These are phyloP conservation scores for Xylaria telfairii DNA, from an alignment of 495 filamentous ascomycete species.

Conservation along the genomic window DNA sequence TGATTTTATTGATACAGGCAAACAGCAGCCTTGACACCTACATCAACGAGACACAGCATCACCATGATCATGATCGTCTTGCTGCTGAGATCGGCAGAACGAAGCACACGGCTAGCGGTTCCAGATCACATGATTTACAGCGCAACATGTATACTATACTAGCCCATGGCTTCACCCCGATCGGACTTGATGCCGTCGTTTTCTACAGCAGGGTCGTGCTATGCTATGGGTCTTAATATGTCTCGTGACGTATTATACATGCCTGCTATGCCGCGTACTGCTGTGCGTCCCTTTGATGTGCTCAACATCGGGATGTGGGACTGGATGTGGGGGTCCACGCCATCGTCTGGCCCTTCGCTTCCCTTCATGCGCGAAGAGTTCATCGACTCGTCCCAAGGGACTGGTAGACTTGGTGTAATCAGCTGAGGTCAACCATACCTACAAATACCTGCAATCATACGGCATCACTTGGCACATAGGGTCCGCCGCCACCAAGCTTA, in stretches of 20 bases:
- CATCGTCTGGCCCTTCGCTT: background rate
- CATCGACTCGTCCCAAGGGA: background rate
- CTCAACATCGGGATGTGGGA: conserved; percentile 9
- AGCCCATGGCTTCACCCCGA: background rate
- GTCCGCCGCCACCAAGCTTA: background rate
- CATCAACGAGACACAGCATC: too few relatives aligned
- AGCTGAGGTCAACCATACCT: background rate
- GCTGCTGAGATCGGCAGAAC: background rate
- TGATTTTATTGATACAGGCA: background rate
- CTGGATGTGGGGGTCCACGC: background rate
- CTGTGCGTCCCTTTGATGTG: background rate
- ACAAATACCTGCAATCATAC: background rate
- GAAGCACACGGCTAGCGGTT: too few relatives aligned
- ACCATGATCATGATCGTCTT: background rate
- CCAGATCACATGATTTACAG: background rate
- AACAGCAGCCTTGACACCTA: background rate
- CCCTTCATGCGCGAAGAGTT: background rate
- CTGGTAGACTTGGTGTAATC: background rate
- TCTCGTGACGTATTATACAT: background rate
- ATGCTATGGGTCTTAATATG: background rate
- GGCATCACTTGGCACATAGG: background rate
- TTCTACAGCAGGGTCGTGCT: background rate
- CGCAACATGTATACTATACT: background rate
- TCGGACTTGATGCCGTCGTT: background rate
- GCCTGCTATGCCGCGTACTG: background rate